Base-by-base conservation (phyloP, 768 basidiomycete species). In the Asterophora lycoperdoides region DNA sequence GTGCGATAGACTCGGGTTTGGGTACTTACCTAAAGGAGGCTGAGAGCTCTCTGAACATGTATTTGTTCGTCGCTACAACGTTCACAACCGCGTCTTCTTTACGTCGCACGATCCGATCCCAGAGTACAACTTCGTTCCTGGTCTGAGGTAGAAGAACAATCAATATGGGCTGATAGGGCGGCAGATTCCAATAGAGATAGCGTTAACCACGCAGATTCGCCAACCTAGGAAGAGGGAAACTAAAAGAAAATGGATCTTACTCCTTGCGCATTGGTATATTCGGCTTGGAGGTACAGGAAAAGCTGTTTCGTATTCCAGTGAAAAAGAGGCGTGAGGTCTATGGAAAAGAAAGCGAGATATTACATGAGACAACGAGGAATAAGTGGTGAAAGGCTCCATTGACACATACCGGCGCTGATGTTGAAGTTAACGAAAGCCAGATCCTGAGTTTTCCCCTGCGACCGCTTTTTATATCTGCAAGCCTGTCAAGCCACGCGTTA, bases 231-330 rank as follows among this genome's bases (percentile, higher is more conserved):
- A 18, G 28, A 20, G 14, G 9, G 28, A 15, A 34, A 41, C 33
- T 32, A 18, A 47, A 23, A n/a, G n/a, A 11, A 23, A 26, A 46
- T 38, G 4, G 17, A 33, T 59, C 88, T 69, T 62, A 92, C 92
- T 40, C 89, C 83, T 64, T 85, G 69, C 0, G 74, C 65, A 46
- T 83, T 87, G 29, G 74, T 75, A 62, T 93, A 94, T 64, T 94
- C 90, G 0, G 89, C 93, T 57, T 84, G 80, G 29, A 95, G 77
- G 60, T 89, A 93, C 10, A 94, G 64, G 64, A 95, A 94, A 9
- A 95, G 61, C 62, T 95, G 93, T 67, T 95, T 95, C n/a, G 93
- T 94, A 66, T 95, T 95, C 92, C 92, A 95, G 68, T 93, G 72
- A 69, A 93, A 95, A 26, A 95, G 73, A 10, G 93, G 81, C 8